These are phyloP conservation scores for Wickerhamomyces chambardii DNA, from an alignment of 805 yeast species.

Conservation along the genomic window DNA sequence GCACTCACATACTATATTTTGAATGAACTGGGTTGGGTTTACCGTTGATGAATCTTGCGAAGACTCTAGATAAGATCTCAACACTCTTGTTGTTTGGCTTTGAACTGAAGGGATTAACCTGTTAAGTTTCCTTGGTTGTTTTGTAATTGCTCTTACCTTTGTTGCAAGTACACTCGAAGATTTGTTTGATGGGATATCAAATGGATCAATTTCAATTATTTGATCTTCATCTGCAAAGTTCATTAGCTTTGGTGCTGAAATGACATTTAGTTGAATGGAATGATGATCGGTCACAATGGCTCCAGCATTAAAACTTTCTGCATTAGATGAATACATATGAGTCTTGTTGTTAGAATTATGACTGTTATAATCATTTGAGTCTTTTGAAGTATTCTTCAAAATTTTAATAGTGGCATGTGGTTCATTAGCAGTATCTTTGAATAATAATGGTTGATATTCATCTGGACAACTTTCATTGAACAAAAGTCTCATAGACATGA, in stretches of 20 bases:
- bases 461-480: conserved; percentile 38
- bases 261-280: conserved; percentile 19
- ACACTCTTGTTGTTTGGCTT: conserved; percentile 24
- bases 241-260: conserved; percentile 12
- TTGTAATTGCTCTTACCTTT: background rate
- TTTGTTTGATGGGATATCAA: conserved; percentile 2
- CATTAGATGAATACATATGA: conserved; percentile 2
- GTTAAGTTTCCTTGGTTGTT: background rate
- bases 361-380: too few species aligned
- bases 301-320: conserved; percentile 17
- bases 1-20: conserved; percentile 15
- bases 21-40: conserved; percentile 21
- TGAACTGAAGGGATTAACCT: background rate
- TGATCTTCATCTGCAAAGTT: background rate
- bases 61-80: conserved; percentile 19
- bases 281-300: conserved; percentile 22
- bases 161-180: background rate
- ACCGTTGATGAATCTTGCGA: conserved; percentile 10
- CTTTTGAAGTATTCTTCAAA: conserved; percentile 6
- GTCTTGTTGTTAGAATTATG: conserved; percentile 7
- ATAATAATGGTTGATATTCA: conserved; percentile 39
- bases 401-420: conserved; percentile 25
- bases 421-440: conserved; percentile 31
- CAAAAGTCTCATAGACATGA: conserved; percentile 36
- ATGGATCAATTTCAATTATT: conserved; percentile 12